Conservation (phyloP, 164 flowering plant species). For the Vitis amurensis region DNA sequence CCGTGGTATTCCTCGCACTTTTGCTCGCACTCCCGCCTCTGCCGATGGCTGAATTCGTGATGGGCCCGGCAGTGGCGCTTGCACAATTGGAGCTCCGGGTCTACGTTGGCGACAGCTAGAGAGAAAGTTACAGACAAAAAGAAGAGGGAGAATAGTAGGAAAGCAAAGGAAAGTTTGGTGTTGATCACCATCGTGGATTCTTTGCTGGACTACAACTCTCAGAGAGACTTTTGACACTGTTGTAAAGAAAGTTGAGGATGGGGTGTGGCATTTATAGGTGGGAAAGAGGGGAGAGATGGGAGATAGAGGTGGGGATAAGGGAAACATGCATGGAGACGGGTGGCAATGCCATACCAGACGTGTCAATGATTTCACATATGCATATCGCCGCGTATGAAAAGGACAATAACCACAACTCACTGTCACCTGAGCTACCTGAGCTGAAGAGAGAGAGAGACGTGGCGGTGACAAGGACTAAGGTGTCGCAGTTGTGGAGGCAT, state of each 20-base stretch:
- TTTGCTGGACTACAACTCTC: too few species aligned
- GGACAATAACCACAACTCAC: too few species aligned
- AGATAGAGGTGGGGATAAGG: neutral
- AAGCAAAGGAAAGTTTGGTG: neutral
- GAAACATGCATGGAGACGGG: conserved; percentile 24
- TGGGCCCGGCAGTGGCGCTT: conserved; percentile 38
- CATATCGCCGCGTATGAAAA: neutral
- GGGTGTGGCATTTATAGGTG: neutral
- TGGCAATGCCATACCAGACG: conserved; percentile 7
- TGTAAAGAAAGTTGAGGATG: neutral
- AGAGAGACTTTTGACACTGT: neutral
- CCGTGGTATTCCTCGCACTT: conserved; percentile 27
- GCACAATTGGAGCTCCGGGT: conserved; percentile 45
- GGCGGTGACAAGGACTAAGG: too few species aligned
- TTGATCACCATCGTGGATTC: neutral
- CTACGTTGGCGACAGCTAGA: conserved; percentile 10
- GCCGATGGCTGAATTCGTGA: conserved; percentile 13
- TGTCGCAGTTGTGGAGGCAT: too few species aligned
- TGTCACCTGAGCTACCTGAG: too few species aligned
- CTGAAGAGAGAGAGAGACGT: too few species aligned
- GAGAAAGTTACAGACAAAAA: neutral
- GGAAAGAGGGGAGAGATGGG: neutral
- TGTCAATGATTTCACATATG: neutral
- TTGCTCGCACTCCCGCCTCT: conserved; percentile 17
- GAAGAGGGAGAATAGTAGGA: conserved; percentile 1